Percentiles rank a stretch among this genome's conserved stretches.
These are phyloP conservation scores for Moesziomyces sp. DNA, from an alignment of 1,284 basidiomycete species.

Conservation along the genomic window DNA sequence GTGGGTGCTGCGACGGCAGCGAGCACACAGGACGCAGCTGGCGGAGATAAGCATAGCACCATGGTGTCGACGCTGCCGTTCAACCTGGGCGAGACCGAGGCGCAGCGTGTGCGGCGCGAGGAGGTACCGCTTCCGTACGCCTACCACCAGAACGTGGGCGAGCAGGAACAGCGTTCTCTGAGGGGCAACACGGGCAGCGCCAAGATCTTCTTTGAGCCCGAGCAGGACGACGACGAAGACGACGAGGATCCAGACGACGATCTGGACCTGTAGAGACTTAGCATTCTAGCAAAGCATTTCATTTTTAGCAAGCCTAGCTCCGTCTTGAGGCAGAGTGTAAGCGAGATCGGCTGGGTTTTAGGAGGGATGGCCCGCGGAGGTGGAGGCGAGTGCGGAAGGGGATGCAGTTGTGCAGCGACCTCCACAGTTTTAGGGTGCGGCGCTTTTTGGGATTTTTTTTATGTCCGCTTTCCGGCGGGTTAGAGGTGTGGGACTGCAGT, in stretches of 20 bases:
- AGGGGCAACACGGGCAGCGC: conserved; percentile 55
- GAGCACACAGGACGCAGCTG: conserved; percentile 2
- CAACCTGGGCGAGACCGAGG: conserved; percentile 52
- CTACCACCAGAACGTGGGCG: conserved; percentile 39
- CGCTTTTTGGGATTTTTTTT: too few species aligned
- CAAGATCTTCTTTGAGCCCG: conserved; percentile 63
- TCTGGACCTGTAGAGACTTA: conserved; percentile 49
- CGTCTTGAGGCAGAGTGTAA: too few species aligned
- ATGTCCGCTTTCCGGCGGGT: too few species aligned
- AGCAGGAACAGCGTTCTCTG: conserved; percentile 3
- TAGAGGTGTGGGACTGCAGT: too few species aligned
- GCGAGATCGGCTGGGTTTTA: too few species aligned
- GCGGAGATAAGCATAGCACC: conserved; percentile 23
- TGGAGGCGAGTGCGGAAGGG: too few species aligned
- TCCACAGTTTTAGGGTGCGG: too few species aligned
- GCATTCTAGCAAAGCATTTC: too few species aligned
- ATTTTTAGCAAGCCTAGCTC: too few species aligned
- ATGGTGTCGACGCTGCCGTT: conserved; percentile 53
- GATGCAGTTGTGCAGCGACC: too few species aligned
- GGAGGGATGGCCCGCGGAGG: too few species aligned
- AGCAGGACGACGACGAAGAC: conserved; percentile 63
- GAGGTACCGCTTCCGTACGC: conserved; percentile 58
- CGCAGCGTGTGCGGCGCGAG: conserved; percentile 49
- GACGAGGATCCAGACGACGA: conserved; percentile 65
- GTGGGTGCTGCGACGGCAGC: background rate